These are phyloP conservation scores for Coemansia sp. DNA, from an alignment of 371 early-diverging fungal species.

Conservation along the genomic window DNA sequence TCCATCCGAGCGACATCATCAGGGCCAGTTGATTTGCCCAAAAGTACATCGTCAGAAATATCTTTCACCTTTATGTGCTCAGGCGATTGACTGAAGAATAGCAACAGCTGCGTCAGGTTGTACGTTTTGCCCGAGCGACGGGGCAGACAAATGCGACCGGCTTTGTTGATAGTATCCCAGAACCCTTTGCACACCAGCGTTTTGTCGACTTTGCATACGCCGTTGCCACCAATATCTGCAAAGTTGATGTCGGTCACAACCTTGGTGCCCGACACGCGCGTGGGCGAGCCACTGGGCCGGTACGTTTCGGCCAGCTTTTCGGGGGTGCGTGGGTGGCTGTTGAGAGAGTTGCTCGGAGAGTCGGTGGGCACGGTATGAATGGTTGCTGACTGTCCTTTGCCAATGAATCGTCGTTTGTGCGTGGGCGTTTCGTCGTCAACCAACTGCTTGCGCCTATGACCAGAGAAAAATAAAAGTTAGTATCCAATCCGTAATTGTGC, in stretches of 20 bases:
- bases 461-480: no score
- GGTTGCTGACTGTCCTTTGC: not conserved
- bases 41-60: constrained; percentile 1
- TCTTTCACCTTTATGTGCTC: constrained; percentile 5
- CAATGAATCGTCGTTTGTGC: not conserved
- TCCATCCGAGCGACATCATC: constrained; percentile 4
- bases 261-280: constrained; percentile 36
- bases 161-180: constrained; percentile 15
- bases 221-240: not conserved
- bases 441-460: not conserved
- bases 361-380: not conserved
- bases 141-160: constrained; percentile 31
- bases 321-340: constrained; percentile 14
- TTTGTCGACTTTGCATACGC: constrained; percentile 31
- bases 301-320: constrained; percentile 17
- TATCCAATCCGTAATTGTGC: not conserved
- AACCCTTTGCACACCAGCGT: constrained; percentile 39
- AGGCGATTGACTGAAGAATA: constrained; percentile 31
- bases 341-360: not conserved
- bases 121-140: constrained; percentile 44
- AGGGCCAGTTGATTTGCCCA: not conserved
- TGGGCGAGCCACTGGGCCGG: constrained; percentile 42
- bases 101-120: constrained; percentile 35
- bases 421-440: not conserved
- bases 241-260: constrained; percentile 11